These are phyloP conservation scores for Sporothrix variecibatus DNA, from an alignment of 2,329 filamentous ascomycete genomes.

Conservation along the genomic window DNA sequence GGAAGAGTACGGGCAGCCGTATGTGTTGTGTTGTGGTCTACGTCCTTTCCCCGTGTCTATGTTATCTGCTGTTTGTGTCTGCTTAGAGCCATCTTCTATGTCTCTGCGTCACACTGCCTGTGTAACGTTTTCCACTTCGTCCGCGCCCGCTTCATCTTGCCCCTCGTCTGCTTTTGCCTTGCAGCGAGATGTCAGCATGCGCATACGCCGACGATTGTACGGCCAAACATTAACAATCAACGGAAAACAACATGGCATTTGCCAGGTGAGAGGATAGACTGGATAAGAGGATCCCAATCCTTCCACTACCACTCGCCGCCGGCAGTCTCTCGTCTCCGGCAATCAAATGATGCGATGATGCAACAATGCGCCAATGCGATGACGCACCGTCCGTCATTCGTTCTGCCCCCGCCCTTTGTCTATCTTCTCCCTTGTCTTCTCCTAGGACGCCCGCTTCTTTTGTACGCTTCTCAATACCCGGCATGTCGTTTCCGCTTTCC, in stretches of 20 bases:
- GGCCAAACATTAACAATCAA: neutral
- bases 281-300: neutral
- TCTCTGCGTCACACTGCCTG: neutral
- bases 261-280: neutral
- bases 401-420: neutral
- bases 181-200: neutral
- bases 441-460: neutral
- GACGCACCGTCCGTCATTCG: neutral
- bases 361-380: slow-evolving; percentile 1
- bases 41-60: too few species aligned
- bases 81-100: neutral
- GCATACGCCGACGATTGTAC: neutral
- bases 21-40: neutral
- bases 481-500: slow-evolving; percentile 15
- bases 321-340: neutral
- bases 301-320: neutral
- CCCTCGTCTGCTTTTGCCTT: neutral
- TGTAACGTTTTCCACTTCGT: neutral
- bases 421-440: neutral
- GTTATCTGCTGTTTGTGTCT: neutral
- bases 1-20: neutral
- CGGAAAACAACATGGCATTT: neutral
- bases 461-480: neutral
- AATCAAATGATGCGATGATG: neutral
- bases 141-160: slow-evolving; percentile 6